phyloP scores from a whole-genome alignment of 2,329 filamentous ascomycete species.

The Grosmannia penicillata region DNA sequence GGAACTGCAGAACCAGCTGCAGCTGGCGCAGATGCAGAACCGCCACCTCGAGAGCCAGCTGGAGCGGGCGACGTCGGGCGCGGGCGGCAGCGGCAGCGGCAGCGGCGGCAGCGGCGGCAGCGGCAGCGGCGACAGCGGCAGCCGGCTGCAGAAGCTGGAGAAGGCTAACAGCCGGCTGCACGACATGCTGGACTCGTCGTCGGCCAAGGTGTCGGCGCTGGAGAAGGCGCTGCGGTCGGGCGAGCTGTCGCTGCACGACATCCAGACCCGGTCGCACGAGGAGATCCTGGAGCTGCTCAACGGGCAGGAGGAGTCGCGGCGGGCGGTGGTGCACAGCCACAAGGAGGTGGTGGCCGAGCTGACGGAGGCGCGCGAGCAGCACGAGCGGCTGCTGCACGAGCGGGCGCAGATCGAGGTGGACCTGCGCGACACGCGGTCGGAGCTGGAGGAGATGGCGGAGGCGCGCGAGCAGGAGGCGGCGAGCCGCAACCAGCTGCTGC shows the following conservation, averaged over 20 bases:
- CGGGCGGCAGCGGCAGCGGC: conserved; percentile 20
- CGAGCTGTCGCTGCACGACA: conserved; percentile 75
- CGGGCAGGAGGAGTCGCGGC: conserved; percentile 79
- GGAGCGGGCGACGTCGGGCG: conserved; percentile 52
- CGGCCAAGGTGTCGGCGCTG: conserved; percentile 78
- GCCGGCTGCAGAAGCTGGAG: conserved; percentile 77
- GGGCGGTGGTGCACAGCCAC: conserved; percentile 67
- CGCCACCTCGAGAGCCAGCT: conserved; percentile 81
- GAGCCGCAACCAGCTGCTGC: conserved; percentile 75
- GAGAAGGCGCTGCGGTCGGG: conserved; percentile 79
- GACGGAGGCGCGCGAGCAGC: conserved; percentile 71
- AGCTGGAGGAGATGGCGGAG: conserved; percentile 64
- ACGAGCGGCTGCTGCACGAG: conserved; percentile 73
- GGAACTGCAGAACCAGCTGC: conserved; percentile 83
- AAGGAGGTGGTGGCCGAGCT: conserved; percentile 77
- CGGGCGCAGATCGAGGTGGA: conserved; percentile 73
- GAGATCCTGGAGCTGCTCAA: conserved; percentile 87
- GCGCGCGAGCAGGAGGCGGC: conserved; percentile 75
- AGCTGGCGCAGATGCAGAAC: conserved; percentile 91
- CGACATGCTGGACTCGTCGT: conserved; percentile 86
- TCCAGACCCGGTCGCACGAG: conserved; percentile 86
- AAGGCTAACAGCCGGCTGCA: conserved; percentile 83
- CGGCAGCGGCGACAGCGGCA: conserved; percentile 1
- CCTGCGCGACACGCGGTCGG: conserved; percentile 67
- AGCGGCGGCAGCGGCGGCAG: conserved; percentile 26